Evolutionary conservation across 2,329 filamentous ascomycete species (phyloP).

Genomic region (Sarocladium kiliense): DNA sequence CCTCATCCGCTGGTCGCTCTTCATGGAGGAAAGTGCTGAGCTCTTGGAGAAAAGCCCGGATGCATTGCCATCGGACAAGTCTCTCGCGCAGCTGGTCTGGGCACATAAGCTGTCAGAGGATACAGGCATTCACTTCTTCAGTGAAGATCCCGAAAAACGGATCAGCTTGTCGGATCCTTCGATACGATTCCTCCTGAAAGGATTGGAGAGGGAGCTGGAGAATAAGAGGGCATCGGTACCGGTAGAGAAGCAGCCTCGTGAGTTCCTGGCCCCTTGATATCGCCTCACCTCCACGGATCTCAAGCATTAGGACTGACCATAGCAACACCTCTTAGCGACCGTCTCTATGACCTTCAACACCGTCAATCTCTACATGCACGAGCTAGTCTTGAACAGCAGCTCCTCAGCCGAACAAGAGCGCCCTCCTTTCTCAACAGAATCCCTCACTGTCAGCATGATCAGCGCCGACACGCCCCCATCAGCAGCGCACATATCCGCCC

Average conservation of each 20-base stretch:
- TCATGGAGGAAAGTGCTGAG: constrained; percentile 56
- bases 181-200: constrained; percentile 58
- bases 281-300: background rate
- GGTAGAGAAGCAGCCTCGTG: constrained; percentile 49
- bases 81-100: constrained; percentile 54
- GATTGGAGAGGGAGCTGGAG: constrained; percentile 60
- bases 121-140: constrained; percentile 58
- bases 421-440: constrained; percentile 40
- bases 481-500: constrained; percentile 56
- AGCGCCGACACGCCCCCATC: constrained; percentile 31
- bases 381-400: constrained; percentile 65
- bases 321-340: constrained; percentile 45
- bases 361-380: constrained; percentile 69
- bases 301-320: background rate
- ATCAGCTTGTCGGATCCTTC: constrained; percentile 56
- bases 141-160: constrained; percentile 56
- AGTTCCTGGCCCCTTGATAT: constrained; percentile 21
- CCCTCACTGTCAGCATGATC: constrained; percentile 36
- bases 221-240: constrained; percentile 53
- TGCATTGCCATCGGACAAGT: constrained; percentile 50
- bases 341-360: constrained; percentile 60
- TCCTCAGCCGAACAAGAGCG: constrained; percentile 50
- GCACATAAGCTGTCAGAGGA: constrained; percentile 63
- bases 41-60: constrained; percentile 49
- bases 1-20: constrained; percentile 54